These are phyloP conservation scores for Ophioceras dolichostomum DNA, from an alignment of 2,329 filamentous ascomycete genomes.

Conservation along the genomic window DNA sequence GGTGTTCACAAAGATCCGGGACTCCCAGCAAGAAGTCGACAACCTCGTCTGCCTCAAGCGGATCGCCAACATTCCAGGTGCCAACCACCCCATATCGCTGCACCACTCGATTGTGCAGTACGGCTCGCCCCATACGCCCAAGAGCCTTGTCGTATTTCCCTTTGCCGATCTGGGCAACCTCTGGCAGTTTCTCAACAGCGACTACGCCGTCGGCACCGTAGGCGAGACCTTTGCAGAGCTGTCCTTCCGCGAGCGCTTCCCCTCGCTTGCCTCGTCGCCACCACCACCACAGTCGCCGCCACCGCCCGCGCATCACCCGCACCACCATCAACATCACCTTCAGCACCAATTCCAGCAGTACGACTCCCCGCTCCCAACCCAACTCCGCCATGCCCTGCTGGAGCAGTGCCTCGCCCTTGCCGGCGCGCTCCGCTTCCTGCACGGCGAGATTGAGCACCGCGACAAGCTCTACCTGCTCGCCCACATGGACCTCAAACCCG, in stretches of 20 bases:
- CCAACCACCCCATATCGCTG: slow-evolving; percentile 3
- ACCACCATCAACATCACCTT: background rate
- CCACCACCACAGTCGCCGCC: too few relatives aligned
- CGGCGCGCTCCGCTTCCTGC: slow-evolving; percentile 5
- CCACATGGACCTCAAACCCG: slow-evolving; percentile 7
- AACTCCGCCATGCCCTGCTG: slow-evolving; percentile 1
- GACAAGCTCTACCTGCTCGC: slow-evolving; percentile 4
- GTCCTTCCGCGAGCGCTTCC: background rate
- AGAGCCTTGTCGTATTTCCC: slow-evolving; percentile 5
- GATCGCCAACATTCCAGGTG: slow-evolving; percentile 1
- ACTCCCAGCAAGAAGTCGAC: slow-evolving; percentile 3
- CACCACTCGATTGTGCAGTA: slow-evolving; percentile 6
- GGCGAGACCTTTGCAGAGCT: background rate
- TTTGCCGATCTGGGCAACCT: slow-evolving; percentile 6
- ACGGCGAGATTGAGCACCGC: slow-evolving; percentile 3
- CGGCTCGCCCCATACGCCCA: background rate
- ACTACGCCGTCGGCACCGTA: background rate
- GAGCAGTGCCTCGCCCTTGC: slow-evolving; percentile 5
- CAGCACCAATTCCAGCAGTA: slow-evolving; percentile 1
- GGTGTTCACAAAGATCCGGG: slow-evolving; percentile 1
- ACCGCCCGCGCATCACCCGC: background rate
- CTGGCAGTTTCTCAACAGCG: slow-evolving; percentile 3
- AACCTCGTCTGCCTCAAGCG: slow-evolving; percentile 6
- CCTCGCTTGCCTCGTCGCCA: background rate
- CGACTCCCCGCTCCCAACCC: slow-evolving; percentile 4